These are phyloP conservation scores for Lunularia cruciata DNA, from an alignment of 225 moss, liverwort and hornwort species.

Conservation along the genomic window DNA sequence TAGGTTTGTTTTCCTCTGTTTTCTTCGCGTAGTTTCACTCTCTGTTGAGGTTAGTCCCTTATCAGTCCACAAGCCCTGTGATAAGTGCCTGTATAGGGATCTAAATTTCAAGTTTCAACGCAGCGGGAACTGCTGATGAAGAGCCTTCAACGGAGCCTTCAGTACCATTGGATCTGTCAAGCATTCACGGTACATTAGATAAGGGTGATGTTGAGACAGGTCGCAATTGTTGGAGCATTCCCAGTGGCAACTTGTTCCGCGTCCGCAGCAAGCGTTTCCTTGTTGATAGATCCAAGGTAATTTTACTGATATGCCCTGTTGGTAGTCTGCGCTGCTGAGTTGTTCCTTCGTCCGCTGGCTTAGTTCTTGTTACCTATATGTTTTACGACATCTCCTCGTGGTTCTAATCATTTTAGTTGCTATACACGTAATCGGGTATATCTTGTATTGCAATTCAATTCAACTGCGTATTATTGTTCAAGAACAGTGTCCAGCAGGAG, in stretches of 20 bases:
- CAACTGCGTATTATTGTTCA: not conserved
- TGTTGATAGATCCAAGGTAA: conserved; percentile 77
- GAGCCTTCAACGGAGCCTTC: conserved; percentile 48
- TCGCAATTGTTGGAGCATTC: conserved; percentile 84
- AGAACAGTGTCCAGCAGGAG: conserved; percentile 81
- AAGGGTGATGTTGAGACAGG: conserved; percentile 58
- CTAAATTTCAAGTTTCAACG: no score
- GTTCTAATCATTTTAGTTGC: no score
- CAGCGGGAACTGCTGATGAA: conserved; percentile 45
- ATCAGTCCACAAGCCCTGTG: no score
- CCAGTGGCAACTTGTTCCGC: conserved; percentile 60
- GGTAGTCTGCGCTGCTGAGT: no score
- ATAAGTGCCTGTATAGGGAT: no score
- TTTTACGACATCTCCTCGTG: no score
- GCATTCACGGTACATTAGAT: conserved; percentile 58
- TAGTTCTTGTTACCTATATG: not conserved
- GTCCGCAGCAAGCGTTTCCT: conserved; percentile 86
- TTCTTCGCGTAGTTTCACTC: no score
- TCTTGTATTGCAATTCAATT: no score
- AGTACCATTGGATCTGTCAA: conserved; percentile 56
- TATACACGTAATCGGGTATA: no score
- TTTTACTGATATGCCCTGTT: not conserved
- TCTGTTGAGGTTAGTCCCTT: no score
- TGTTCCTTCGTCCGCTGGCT: not conserved
- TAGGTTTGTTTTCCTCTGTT: no score